Percentiles rank a stretch among this genome's conserved stretches.
phyloP scores from a whole-genome alignment of 768 basidiomycete genomes.

The Boletus rufocinnamomeus region DNA sequence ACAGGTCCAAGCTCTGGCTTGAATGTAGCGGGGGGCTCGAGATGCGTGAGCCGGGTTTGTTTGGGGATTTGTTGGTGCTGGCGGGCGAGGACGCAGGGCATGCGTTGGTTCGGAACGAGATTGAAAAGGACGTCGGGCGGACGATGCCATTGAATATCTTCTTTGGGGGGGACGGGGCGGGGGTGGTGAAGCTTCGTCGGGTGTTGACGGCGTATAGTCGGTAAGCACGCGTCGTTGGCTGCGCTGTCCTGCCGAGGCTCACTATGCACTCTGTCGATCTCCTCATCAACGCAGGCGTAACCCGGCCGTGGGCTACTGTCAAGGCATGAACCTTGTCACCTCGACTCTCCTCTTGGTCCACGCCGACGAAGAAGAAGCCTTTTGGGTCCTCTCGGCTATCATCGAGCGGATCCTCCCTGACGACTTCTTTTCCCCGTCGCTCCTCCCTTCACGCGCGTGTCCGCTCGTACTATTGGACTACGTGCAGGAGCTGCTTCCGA shows the following conservation, averaged over 20 bases:
- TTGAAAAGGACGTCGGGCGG: constrained; percentile 93
- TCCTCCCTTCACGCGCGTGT: constrained; percentile 92
- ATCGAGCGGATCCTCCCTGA: constrained; percentile 87
- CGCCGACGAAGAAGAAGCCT: constrained; percentile 95
- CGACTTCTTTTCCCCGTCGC: constrained; percentile 90
- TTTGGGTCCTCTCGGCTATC: constrained; percentile 90
- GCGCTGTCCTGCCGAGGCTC: constrained; percentile 1
- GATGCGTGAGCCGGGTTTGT: constrained; percentile 88
- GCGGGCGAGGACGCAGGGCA: constrained; percentile 43
- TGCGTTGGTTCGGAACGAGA: constrained; percentile 66
- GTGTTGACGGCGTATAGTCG: constrained; percentile 92
- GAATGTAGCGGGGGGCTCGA: constrained; percentile 95
- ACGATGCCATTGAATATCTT: constrained; percentile 95
- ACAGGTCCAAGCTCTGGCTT: constrained; percentile 87
- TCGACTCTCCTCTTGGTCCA: constrained; percentile 92
- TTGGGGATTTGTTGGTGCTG: constrained; percentile 76
- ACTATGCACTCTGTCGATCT: not conserved
- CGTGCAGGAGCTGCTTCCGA: constrained; percentile 75
- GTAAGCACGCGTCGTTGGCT: constrained; percentile 44
- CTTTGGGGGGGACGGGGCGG: constrained; percentile 95
- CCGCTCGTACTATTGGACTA: constrained; percentile 89
- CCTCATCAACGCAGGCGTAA: constrained; percentile 64
- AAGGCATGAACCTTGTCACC: constrained; percentile 94
- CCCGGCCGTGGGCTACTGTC: constrained; percentile 90
- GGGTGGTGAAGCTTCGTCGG: constrained; percentile 87